Conservation (phyloP, 2,329 filamentous ascomycete genomes). For the Talaromyces sp. region DNA sequence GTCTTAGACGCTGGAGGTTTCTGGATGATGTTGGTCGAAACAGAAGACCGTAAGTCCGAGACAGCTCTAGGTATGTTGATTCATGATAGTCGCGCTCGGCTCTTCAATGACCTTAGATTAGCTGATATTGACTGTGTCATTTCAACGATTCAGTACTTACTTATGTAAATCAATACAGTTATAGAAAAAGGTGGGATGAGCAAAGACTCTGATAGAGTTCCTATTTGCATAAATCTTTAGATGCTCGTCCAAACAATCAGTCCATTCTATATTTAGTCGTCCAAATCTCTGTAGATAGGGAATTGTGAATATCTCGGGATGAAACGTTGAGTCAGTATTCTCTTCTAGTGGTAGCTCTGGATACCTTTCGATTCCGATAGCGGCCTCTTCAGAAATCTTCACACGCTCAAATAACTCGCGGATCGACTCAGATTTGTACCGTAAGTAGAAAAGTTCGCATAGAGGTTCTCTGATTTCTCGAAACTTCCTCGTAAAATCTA, state of each 20-base stretch:
- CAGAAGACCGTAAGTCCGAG: conserved; percentile 6
- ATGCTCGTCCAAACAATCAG: conserved; percentile 9
- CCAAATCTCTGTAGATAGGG: conserved; percentile 2
- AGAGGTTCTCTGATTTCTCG: conserved; percentile 3
- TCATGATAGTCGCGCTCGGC: neutral
- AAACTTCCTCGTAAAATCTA: conserved; percentile 3
- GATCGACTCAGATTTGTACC: conserved; percentile 2
- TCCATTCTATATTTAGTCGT: conserved; percentile 6
- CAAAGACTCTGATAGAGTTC: conserved; percentile 7
- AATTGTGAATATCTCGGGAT: conserved; percentile 1
- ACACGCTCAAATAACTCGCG: neutral
- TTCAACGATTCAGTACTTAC: neutral
- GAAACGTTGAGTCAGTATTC: conserved; percentile 1
- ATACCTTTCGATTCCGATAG: neutral
- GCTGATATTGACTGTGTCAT: neutral
- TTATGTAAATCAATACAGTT: neutral
- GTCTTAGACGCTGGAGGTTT: neutral
- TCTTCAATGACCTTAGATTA: neutral
- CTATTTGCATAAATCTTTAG: conserved; percentile 1
- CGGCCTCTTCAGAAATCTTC: neutral
- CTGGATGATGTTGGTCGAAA: conserved; percentile 3
- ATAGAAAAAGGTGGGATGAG: neutral
- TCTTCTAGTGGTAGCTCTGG: conserved; percentile 5
- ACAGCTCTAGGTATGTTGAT: neutral
- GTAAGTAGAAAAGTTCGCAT: neutral